Evolutionary conservation across 1,139 yeast species (phyloP), one percentile per base, ranked within the genome.

Genomic region (Saccharomyces pastorianus): DNA sequence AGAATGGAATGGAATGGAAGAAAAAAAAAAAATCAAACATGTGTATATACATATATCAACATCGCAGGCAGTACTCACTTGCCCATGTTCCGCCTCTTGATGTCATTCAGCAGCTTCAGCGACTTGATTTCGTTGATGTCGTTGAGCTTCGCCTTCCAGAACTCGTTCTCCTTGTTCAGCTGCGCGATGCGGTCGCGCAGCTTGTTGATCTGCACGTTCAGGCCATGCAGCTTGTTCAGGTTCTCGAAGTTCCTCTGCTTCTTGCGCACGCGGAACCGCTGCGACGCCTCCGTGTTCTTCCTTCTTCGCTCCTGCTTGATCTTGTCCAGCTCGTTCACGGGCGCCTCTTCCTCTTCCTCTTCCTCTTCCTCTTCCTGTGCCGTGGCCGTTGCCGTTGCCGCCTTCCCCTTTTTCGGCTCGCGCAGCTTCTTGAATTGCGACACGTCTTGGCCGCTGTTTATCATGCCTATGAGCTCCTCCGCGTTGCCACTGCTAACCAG

Each of bases 211-310:
- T 63, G 62, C 28, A 41, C n/a, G 32, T 64, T 60, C 46, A 66
- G 53, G 46, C 55, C 56, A 31, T 58, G 53, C 31, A 64, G 57
- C 57, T 60, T 61, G n/a, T 49, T 50, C 32, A 59, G 41, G 44
- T 61, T 66, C 51, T 63, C 68, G 29, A 55, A 56, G 48, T 64
- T 64, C 32, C 62, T 55, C 48, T 62, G 62, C 54, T 65, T 64
- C 55, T 63, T 61, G 46, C 70, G 63, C 26, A 61, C 53, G 3
- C 70, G 57, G 56, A 66, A 66, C 27, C 70, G 54, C n/a, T 69
- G 68, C 27, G 66, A 60, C 2, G 70, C 70, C 47, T 65, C 70
- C 17, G 67, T 64, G 54, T 64, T 65, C 52, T 59, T 61, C 44
- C 59, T 58, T 42, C 64, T 58, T 51, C 59, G 64, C 51, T 59